These are phyloP conservation scores for Artemisia tridentata DNA, from an alignment of 129 eudicot genomes.

Conservation along the genomic window DNA sequence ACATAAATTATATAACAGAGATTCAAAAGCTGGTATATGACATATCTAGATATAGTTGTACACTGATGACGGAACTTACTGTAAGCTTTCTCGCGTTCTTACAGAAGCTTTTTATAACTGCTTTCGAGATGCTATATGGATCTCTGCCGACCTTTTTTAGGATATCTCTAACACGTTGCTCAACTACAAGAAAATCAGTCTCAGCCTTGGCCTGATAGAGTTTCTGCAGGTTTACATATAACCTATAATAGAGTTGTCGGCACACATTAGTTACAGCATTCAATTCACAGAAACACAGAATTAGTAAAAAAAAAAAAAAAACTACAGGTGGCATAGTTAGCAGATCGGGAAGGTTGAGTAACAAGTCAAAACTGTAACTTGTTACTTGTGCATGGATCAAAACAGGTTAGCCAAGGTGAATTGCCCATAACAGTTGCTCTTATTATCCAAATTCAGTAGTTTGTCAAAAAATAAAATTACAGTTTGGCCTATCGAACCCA, in stretches of 20 bases:
- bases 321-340: not conserved
- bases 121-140: constrained; percentile 70
- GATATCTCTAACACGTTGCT: constrained; percentile 58
- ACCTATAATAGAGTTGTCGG: constrained; percentile 51
- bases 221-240: constrained; percentile 83
- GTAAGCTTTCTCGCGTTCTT: constrained; percentile 87
- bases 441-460: not conserved
- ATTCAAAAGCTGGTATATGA: constrained; percentile 15
- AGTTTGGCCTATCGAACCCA: too few relatives aligned
- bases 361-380: not conserved
- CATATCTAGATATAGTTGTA: not conserved
- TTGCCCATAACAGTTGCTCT: not conserved
- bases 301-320: not conserved
- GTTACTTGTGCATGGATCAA: not conserved
- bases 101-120: constrained; percentile 71
- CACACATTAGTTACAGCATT: not conserved
- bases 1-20: constrained; percentile 1
- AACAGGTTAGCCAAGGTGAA: not conserved
- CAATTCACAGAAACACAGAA: not conserved
- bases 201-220: constrained; percentile 98
- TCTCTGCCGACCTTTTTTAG: constrained; percentile 85
- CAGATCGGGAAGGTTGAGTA: not conserved
- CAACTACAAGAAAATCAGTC: constrained; percentile 76
- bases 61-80: constrained; percentile 40
- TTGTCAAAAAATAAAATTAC: not conserved